Evolutionary conservation across 2,329 filamentous ascomycete species (phyloP), one percentile per base, ranked within the genome.

Genomic region (Hymenoscyphus scutula): DNA sequence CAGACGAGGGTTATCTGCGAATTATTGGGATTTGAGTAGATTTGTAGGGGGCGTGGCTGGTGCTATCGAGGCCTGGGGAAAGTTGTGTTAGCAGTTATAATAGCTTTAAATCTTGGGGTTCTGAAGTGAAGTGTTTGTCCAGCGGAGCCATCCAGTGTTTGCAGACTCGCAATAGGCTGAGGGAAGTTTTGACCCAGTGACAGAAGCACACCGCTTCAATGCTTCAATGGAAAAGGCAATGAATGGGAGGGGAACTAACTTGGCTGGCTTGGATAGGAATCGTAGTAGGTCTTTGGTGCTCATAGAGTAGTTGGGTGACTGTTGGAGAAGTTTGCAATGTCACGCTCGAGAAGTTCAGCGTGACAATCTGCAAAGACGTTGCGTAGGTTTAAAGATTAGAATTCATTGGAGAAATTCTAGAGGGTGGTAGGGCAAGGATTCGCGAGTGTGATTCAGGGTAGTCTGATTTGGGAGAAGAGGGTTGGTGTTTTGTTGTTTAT

Each of bases 181-280:
- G 41, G 41, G 41, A 23, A 25, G n/a, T 48, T 19, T 48, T 48
- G 41, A 48, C n/a, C 8, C n/a, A 25, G 41, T 48, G 19, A 48
- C n/a, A n/a, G n/a, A n/a, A 48, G 41, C 10, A 13, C 41, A 11
- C n/a, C 19, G 41, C 41, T 8, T 8, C 15, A 7, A 25, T 51
- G 15, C n/a, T n/a, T n/a, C n/a, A n/a, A n/a, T n/a, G n/a, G 7
- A 11, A 53, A 4, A 19, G 4, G 23, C 25, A 34, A 23, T n/a
- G 32, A 29, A 37, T 25, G 41, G 29, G 32, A 60, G 38, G n/a
- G 58, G 67, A 59, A 81, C 90, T 76, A 80, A 96, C 92, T 96
- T 96, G 78, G 91, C 91, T 76, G 92, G 92, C 84, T 95, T 95
- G 76, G 91, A 96, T 73, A 97, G 87, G 82, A 96, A 95, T 81